These are phyloP conservation scores for Spergularia marina DNA, from an alignment of 148 eudicot genomes.

Conservation along the genomic window DNA sequence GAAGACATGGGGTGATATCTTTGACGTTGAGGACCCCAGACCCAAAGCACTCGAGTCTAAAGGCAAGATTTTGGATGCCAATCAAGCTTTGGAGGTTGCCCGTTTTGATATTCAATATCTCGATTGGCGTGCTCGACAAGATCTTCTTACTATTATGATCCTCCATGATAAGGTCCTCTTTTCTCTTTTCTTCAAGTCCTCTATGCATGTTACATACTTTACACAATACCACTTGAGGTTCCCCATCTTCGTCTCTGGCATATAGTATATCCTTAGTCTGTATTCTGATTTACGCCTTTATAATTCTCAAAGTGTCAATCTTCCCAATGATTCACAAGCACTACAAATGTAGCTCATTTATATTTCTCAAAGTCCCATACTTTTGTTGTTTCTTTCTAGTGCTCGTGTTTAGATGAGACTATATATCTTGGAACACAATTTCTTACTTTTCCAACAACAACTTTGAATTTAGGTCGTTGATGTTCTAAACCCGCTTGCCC, in stretches of 20 bases:
- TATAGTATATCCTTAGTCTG: no score
- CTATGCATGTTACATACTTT: no score
- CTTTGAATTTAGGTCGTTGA: slow-evolving; percentile 70
- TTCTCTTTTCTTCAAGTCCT: background rate
- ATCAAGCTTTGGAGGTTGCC: slow-evolving; percentile 87
- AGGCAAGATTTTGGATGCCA: slow-evolving; percentile 79
- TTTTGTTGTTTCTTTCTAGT: no score
- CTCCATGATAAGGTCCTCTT: slow-evolving; percentile 80
- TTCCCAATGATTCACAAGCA: no score
- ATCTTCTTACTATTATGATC: slow-evolving; percentile 83
- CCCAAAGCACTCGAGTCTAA: slow-evolving; percentile 52
- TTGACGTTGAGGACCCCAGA: slow-evolving; percentile 87
- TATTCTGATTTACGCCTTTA: no score
- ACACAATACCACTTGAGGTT: no score
- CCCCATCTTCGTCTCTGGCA: no score
- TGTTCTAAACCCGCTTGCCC: slow-evolving; percentile 88
- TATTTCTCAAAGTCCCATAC: no score
- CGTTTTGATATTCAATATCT: slow-evolving; percentile 82
- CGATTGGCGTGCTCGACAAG: slow-evolving; percentile 98
- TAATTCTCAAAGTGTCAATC: no score
- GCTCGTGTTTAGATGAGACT: no score
- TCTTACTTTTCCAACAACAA: slow-evolving; percentile 19
- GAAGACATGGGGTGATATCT: slow-evolving; percentile 59
- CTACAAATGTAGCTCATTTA: no score
- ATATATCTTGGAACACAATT: background rate